Evolutionary conservation across 768 basidiomycete genomes (phyloP).

Genomic region (Flagelloscypha sp.): DNA sequence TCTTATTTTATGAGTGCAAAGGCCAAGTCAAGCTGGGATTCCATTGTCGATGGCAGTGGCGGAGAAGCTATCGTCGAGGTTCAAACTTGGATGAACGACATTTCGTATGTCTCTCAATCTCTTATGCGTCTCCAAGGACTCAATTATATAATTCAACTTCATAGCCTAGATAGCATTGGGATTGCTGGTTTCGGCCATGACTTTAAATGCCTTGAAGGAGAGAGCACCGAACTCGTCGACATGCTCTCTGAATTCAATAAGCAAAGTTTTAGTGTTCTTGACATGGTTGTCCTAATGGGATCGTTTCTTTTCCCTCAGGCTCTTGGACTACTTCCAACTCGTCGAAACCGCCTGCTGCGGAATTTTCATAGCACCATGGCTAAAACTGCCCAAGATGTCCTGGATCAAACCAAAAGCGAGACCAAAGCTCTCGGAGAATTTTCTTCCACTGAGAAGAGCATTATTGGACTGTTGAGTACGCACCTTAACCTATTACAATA

Average conservation of each 20-base stretch:
- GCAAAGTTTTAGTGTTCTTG: conserved; percentile 1
- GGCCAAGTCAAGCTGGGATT: conserved; percentile 26
- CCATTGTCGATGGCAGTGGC: conserved; percentile 18
- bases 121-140: too few species aligned
- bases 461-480: conserved; percentile 29
- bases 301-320: conserved; percentile 27
- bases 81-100: conserved; percentile 39
- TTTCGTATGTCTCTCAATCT: conserved; percentile 21
- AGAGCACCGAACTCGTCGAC: conserved; percentile 16
- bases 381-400: conserved; percentile 10
- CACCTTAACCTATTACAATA: conserved; percentile 13
- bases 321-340: conserved; percentile 10
- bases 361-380: conserved; percentile 5
- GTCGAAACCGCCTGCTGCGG: conserved; percentile 4
- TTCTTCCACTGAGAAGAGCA: conserved; percentile 25
- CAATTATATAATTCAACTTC: neutral
- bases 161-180: conserved; percentile 39
- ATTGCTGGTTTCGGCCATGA: conserved; percentile 38
- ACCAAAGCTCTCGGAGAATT: conserved; percentile 9
- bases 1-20: conserved; percentile 12
- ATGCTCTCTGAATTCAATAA: conserved; percentile 17
- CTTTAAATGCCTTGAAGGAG: conserved; percentile 34
- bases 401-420: conserved; percentile 9
- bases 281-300: conserved; percentile 9
- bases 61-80: conserved; percentile 34